A percentile compares a stretch with the other conserved stretches of the same genome.
phyloP scores from a whole-genome alignment of 352 stramenopile species.

The Globisporangium camurandrum region DNA sequence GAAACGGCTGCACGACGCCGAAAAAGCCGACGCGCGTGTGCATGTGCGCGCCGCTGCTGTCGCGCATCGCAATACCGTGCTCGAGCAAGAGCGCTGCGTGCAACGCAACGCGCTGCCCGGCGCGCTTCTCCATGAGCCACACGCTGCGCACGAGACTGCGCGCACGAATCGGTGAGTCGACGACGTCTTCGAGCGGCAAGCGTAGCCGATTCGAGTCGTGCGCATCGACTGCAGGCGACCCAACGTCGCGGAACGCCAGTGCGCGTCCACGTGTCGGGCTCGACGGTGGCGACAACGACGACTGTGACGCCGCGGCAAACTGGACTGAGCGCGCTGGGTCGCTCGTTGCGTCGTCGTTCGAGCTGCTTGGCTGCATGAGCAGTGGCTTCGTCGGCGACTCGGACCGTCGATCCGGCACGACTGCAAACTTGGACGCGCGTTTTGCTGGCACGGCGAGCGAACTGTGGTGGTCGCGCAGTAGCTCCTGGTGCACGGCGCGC shows the following conservation, averaged over 20 bases:
- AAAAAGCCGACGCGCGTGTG: conserved; percentile 35
- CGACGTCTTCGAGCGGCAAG: conserved; percentile 4
- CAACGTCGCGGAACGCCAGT: no score
- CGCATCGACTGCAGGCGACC: no score
- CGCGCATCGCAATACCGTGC: conserved; percentile 15
- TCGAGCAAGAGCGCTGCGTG: conserved; percentile 15
- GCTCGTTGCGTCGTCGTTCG: background rate
- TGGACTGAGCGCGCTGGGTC: background rate
- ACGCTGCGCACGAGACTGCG: conserved; percentile 21
- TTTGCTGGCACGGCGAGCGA: no score
- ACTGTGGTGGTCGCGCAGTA: no score
- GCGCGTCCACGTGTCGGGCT: background rate
- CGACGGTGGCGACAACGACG: background rate
- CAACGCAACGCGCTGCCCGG: conserved; percentile 15
- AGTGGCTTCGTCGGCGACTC: background rate
- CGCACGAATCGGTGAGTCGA: conserved; percentile 7
- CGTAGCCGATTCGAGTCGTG: no score
- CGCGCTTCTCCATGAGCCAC: conserved; percentile 15
- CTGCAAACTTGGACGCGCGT: no score
- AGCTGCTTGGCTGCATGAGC: no score
- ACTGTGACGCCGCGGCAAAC: background rate
- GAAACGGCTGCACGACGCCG: conserved; percentile 30
- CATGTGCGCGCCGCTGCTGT: conserved; percentile 20
- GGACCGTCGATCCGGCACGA: no score
- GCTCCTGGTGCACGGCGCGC: no score